Conservation (phyloP, 345 rosid species). For the Gynandropsis gynandra region DNA sequence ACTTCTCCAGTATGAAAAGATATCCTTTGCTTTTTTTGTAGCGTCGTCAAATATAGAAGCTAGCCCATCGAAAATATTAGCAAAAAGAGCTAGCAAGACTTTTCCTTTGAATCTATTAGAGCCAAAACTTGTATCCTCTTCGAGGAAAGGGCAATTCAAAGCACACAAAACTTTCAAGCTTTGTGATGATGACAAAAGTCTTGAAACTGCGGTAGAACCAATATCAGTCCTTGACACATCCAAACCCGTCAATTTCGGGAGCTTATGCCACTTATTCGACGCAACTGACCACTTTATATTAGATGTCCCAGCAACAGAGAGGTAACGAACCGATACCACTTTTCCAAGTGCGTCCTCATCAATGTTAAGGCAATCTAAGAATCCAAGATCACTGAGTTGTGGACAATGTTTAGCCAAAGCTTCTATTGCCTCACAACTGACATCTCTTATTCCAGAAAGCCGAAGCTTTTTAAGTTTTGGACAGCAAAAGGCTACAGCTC, state of each 20-base stretch:
- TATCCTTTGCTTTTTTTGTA: slow-evolving; percentile 40
- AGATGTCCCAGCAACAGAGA: slow-evolving; percentile 79
- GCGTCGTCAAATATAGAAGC: slow-evolving; percentile 51
- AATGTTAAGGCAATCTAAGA: slow-evolving; percentile 60
- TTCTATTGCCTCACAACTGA: slow-evolving; percentile 58
- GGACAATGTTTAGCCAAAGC: slow-evolving; percentile 65
- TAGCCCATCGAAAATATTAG: slow-evolving; percentile 50
- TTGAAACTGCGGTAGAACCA: slow-evolving; percentile 49
- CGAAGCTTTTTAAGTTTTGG: slow-evolving; percentile 62
- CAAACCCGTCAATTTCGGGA: slow-evolving; percentile 54
- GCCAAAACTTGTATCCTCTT: slow-evolving; percentile 44
- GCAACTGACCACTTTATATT: slow-evolving; percentile 66
- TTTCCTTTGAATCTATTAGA: slow-evolving; percentile 49
- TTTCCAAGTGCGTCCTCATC: slow-evolving; percentile 61
- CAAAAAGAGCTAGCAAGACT: slow-evolving; percentile 45
- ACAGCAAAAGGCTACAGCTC: slow-evolving; percentile 61
- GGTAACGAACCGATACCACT: slow-evolving; percentile 45
- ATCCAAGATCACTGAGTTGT: slow-evolving; percentile 52
- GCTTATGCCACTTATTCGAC: slow-evolving; percentile 54
- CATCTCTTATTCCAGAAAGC: slow-evolving; percentile 68
- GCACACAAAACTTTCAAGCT: slow-evolving; percentile 73
- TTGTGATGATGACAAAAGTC: slow-evolving; percentile 52
- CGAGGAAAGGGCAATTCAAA: slow-evolving; percentile 55
- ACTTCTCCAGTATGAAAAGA: slow-evolving; percentile 52
- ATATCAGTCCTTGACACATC: slow-evolving; percentile 86